Base-by-base conservation (phyloP, 805 yeast species). In the Wickerhamiella occidentalis region DNA sequence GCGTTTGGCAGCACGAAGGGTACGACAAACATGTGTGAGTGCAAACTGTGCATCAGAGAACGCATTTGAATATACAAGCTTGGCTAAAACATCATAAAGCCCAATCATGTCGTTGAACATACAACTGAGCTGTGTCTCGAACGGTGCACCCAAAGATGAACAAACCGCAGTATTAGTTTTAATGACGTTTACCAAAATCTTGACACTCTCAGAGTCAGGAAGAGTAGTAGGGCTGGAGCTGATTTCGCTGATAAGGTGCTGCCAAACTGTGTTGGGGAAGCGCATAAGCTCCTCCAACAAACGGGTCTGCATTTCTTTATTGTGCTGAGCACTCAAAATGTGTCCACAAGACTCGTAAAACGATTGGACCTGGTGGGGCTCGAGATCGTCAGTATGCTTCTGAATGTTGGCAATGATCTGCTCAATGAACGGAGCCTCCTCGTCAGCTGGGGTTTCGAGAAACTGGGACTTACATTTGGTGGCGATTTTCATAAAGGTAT, bases 331-430 rank as follows among this genome's bases (percentile, higher is more conserved):
- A 48, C 88, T 78, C 33, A 92, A 77, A 50, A 92, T 90, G 52
- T 83, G 79, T 58, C 96, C 96, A 71, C 97, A 90, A 1, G 98
- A 97, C 68, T 85, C 95, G 65, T 92, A 92, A 63, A 92, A 92
- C 1, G 96, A 87, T 65, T 92, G 98, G 23, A 92, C 94, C 67
- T 92, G 99, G 65, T 90, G 96, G 21, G 99, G 96, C 61, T 82
- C 90, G 61, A 92, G 73, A 64, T 92, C 97, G 51, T 83, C 85
- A 3, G 97, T 92, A 52, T 87, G 88, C 38, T 73, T 71, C 65
- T 84, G 92, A 53, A 92, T 82, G 59, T 80, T 80, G 54, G 79
- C 72, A 47, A 92, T 86, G 54, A 92, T 88, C 57, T 86, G 94
- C 62, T 83, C 85, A 56, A 92, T 84, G 60, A 90, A 90, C 17